Evolutionary conservation across 1,139 yeast species (phyloP).

Genomic region (Geotrichum phurueaensis): DNA sequence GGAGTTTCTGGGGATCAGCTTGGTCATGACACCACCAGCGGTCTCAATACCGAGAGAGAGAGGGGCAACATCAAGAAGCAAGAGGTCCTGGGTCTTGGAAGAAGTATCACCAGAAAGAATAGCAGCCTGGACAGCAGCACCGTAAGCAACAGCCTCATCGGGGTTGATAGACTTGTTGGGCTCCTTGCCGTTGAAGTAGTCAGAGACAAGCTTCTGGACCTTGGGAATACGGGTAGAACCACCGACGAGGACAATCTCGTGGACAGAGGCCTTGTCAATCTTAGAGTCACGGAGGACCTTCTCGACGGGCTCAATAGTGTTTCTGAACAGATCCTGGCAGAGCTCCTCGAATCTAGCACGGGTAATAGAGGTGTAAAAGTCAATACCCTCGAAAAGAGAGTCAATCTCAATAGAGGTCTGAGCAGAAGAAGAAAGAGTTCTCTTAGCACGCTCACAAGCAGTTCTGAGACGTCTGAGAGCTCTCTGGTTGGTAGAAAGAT

Average conservation of each 20-base stretch:
- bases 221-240: conserved; percentile 99
- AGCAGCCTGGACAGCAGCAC: conserved; percentile 92
- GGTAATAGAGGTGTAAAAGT: conserved; percentile 92
- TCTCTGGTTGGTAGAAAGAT: conserved; percentile 86
- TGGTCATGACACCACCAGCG: conserved; percentile 92
- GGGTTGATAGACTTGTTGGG: conserved; percentile 99
- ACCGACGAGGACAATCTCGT: conserved; percentile 97
- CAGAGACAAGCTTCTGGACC: conserved; percentile 94
- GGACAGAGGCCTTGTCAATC: conserved; percentile 78
- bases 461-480: conserved; percentile 98
- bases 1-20: conserved; percentile 85
- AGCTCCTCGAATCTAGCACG: conserved; percentile 93
- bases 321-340: conserved; percentile 91
- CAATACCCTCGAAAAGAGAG: conserved; percentile 93
- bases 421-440: conserved; percentile 94
- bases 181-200: conserved; percentile 97
- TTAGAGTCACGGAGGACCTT: conserved; percentile 94
- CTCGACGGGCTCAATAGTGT: conserved; percentile 96
- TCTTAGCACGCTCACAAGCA: conserved; percentile 99
- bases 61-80: conserved; percentile 80
- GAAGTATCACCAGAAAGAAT: conserved; percentile 86
- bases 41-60: conserved; percentile 89
- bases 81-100: conserved; percentile 73
- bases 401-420: conserved; percentile 96
- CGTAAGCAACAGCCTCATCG: conserved; percentile 96